Evolutionary conservation across 2,329 filamentous ascomycete genomes (phyloP).

Genomic region (Fusarium sulawesiense): DNA sequence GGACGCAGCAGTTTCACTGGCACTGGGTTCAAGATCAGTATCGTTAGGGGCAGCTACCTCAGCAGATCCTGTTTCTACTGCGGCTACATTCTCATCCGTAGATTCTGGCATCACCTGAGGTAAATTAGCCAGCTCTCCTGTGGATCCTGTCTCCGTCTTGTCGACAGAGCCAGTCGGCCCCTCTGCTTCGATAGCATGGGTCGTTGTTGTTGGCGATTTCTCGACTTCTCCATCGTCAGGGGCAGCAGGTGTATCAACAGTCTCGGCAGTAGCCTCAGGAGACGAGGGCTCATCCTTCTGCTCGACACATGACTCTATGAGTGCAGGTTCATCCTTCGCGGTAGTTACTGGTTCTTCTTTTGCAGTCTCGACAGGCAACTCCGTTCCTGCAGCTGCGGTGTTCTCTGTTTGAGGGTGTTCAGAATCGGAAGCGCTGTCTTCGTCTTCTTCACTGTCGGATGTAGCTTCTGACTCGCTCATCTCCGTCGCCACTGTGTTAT

Average conservation of each 20-base stretch:
- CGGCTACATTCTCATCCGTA: conserved; percentile 9
- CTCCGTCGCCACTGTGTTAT: background rate
- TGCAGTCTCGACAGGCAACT: background rate
- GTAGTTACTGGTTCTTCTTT: conserved; percentile 1
- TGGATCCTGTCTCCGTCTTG: conserved; percentile 3
- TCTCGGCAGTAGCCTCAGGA: conserved; percentile 5
- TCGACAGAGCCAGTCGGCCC: background rate
- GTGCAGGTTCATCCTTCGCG: conserved; percentile 1
- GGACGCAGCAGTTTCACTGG: background rate
- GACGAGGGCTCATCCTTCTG: conserved; percentile 9
- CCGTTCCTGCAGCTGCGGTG: conserved; percentile 2
- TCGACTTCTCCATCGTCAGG: conserved; percentile 1
- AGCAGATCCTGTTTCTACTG: background rate
- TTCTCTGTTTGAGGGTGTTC: conserved; percentile 2
- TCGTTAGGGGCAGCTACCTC: background rate
- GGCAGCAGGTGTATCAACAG: conserved; percentile 8
- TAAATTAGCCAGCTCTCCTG: background rate
- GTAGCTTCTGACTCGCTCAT: background rate
- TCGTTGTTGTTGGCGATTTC: background rate
- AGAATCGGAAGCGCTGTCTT: conserved; percentile 6
- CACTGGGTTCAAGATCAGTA: background rate
- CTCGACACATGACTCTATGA: conserved; percentile 2
- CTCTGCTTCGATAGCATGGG: background rate
- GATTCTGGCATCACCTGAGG: conserved; percentile 6
- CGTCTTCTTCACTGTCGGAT: conserved; percentile 2